phyloP scores from a whole-genome alignment of 148 eudicot genomes.

The Selenicereus undatus region DNA sequence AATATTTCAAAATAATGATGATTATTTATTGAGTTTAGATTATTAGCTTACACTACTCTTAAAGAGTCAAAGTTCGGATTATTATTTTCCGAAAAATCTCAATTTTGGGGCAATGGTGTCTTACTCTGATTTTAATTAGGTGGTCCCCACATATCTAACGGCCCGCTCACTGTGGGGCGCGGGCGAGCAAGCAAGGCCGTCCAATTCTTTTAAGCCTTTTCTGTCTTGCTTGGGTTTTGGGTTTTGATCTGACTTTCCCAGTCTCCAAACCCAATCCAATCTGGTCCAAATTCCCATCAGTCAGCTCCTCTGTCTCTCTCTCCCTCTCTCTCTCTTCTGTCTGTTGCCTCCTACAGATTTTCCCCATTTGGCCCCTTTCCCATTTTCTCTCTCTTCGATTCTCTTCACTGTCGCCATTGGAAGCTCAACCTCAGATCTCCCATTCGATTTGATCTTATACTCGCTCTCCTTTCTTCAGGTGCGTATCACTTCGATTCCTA shows the following conservation, averaged over 20 bases:
- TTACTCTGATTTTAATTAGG: too few species aligned
- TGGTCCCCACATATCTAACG: too few species aligned
- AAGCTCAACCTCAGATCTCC: constrained; percentile 17
- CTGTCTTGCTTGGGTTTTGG: background rate
- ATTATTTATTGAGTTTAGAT: too few species aligned
- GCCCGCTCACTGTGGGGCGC: too few species aligned
- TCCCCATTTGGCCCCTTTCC: background rate
- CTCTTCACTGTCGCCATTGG: constrained; percentile 22
- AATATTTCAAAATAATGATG: too few species aligned
- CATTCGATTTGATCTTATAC: background rate
- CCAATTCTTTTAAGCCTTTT: background rate
- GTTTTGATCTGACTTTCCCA: background rate
- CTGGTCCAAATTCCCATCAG: background rate
- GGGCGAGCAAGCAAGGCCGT: background rate
- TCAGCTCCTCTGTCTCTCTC: background rate
- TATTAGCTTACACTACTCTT: too few species aligned
- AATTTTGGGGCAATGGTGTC: too few species aligned
- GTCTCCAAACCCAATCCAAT: background rate
- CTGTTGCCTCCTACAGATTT: background rate
- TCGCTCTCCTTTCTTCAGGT: background rate
- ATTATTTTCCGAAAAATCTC: too few species aligned
- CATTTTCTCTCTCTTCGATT: constrained; percentile 20
- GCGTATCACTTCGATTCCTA: background rate
- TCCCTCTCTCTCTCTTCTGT: background rate
- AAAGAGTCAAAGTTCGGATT: too few species aligned